These are phyloP conservation scores for Erythrophleum ivorense DNA, from an alignment of 331 rosid species.

Conservation along the genomic window DNA sequence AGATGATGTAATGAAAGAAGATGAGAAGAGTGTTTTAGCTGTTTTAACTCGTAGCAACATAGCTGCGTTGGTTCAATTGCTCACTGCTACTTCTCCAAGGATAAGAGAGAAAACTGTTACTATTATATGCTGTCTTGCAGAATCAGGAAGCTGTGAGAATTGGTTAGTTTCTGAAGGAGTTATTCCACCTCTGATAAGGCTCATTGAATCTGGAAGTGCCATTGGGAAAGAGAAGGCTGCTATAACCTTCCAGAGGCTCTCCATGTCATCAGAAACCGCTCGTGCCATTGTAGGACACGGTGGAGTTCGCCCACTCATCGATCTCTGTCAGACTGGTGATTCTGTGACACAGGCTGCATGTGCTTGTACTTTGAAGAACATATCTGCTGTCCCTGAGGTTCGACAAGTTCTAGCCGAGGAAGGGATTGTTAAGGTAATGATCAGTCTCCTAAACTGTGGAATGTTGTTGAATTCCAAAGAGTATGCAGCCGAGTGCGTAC, in stretches of 20 bases:
- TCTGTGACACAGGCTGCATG: conserved; percentile 90
- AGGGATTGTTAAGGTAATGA: conserved; percentile 77
- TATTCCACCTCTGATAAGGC: conserved; percentile 83
- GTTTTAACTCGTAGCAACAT: conserved; percentile 76
- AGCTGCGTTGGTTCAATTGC: conserved; percentile 81
- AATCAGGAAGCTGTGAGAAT: conserved; percentile 70
- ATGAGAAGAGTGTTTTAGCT: conserved; percentile 73
- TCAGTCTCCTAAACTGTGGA: conserved; percentile 72
- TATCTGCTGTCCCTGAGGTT: conserved; percentile 81
- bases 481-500: conserved; percentile 94
- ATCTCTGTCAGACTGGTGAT: conserved; percentile 77
- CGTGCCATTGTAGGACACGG: conserved; percentile 91
- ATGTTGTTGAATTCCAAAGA: conserved; percentile 84
- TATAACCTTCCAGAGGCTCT: conserved; percentile 80
- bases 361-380: conserved; percentile 80
- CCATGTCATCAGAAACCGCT: conserved; percentile 75
- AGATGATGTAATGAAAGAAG: conserved; percentile 75
- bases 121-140: conserved; percentile 75
- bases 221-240: conserved; percentile 82
- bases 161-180: conserved; percentile 94
- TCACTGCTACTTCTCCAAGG: conserved; percentile 80
- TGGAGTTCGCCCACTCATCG: conserved; percentile 76
- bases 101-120: conserved; percentile 77
- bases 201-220: conserved; percentile 80
- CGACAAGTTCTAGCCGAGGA: conserved; percentile 80